Base-by-base conservation (phyloP, 257 asterid species). In the Scutellaria barbata region DNA sequence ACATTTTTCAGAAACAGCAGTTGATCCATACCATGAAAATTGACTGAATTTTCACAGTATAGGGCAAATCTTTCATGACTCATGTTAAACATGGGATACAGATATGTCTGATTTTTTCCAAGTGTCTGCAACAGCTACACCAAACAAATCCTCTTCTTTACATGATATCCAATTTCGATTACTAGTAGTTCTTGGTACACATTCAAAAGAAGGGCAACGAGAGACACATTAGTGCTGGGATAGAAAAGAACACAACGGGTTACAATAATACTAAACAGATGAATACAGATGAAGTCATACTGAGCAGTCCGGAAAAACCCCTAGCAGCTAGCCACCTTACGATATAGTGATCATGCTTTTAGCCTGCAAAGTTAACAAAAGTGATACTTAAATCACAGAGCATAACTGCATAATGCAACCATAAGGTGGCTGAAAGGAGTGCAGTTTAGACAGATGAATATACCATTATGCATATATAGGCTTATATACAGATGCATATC, bases 341-440 rank as follows among this genome's bases (percentile, higher is more conserved):
- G 30, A 50, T 56, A 55, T 25, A 63, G 59, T 61, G 62, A 47
- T 20, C 59, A 63, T 46, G 14, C 43, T 35, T 48, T 39, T 68
- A 14, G 10, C 78, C 85, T 74, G 85, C 76, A 74, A 63, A 22
- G 55, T 48, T 56, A 40, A 64, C 58, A 73, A 58, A 10, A 58
- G 56, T 4, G 17, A 37, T 57, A 25, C 47, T 63, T 40, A 33
- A 18, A 53, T 65, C 52, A 71, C 22, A 62, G 10, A 22, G 35
- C 35, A 30, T 30, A 30, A 30, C 35, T 30, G 35, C 13, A 55
- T 67, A 62, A 7, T 30, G 62, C 30, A 59, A 65, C 58, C 60
- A 66, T 7, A 20, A 14, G 10, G 18, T 16, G 46, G 14, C 14
- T 5, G 51, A 40, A 25, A 39, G 52, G 43, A 52, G 56, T 12